Evolutionary conservation across 768 basidiomycete species (phyloP), one percentile per base, ranked within the genome.

Genomic region (Kwoniella dejecticola): DNA sequence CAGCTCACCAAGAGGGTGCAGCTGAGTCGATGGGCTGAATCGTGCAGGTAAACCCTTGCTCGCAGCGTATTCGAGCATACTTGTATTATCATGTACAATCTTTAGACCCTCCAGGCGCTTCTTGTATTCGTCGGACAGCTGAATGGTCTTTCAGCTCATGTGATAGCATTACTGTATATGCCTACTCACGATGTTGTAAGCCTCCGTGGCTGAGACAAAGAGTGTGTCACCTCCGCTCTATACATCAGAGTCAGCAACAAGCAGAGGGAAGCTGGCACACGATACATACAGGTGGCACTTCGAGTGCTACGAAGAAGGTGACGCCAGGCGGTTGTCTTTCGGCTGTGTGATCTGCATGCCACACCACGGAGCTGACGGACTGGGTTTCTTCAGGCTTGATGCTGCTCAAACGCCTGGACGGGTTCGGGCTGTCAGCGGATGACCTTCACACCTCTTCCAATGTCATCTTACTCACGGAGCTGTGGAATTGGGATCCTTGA

Each of bases 131-230:
- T 82, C 81, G 1, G 84, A 85, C 64, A 87, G 83, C 27, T 83
- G 81, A 0, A 6, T 36, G n/a, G 29, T 15, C 17, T 15, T 13
- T 15, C 2, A 23, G 21, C 30, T 24, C 30, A 8, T 40, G 19
- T 12, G 27, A 15, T 26, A 11, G 8, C 15, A 7, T 17, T 23
- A n/a, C 5, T 41, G 24, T n/a, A n/a, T n/a, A 11, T 11, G 47
- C 11, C 29, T 4, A 65, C 53, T 41, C 27, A 65, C 63, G 15
- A 31, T 27, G 27, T 83, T 84, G 78, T 85, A 86, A 0, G 85
- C 85, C 65, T 85, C 85, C 30, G 83, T 84, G 63, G 84, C 83
- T 6, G 84, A 85, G 0, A 81, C 71, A 78, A 85, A 86, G 63
- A 85, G 80, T 1, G 84, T 85, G 75, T 85, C 85, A 13, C 85